Evolutionary conservation across 371 early-diverging fungal species (phyloP), one percentile per base, ranked within the genome.

Genomic region (Basidiobolus meristosporus): DNA sequence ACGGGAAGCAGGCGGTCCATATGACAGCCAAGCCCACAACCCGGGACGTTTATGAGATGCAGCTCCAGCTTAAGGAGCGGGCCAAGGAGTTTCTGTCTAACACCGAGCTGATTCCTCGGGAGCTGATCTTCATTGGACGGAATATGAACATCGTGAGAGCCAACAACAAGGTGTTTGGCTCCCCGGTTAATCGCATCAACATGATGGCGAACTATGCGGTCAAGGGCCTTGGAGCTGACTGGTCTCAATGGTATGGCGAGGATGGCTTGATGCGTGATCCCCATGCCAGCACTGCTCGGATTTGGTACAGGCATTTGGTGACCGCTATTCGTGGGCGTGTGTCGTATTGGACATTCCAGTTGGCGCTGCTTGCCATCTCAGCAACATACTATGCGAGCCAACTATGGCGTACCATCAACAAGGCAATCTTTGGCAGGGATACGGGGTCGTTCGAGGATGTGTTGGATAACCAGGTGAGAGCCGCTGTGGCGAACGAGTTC

Each of bases 111-210:
- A 56, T 92, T 19, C 93, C 93, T 20, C 71, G 68, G 28, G 93
- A 90, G 52, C 59, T 92, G 7, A 82, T 92, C 32, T 90, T 92
- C 46, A 63, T 92, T 16, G 81, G 81, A 5, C 60, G 90, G 35
- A 92, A 89, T 45, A 76, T 90, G 77, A 86, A 87, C 45, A 77
- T 87, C 41, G 79, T 84, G 5, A 63, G 83, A 1, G 71, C 86
- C 11, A 78, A 79, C 42, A 92, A 92, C 59, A 84, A 83, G 54
- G 53, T 64, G 3, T 51, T 85, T 14, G 86, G 88, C 11, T 76
- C 74, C 3, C 90, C 89, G 0, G 85, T 92, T 22, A 86, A 92
- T 40, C 69, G 90, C 11, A 78, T 88, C 50, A 82, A 78, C 50
- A 52, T 86, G 7, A 89, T 87, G 76, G 88, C 86, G 0, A 58